phyloP scores from a whole-genome alignment of 225 moss, liverwort and hornwort genomes.

The Climacium dendroides region DNA sequence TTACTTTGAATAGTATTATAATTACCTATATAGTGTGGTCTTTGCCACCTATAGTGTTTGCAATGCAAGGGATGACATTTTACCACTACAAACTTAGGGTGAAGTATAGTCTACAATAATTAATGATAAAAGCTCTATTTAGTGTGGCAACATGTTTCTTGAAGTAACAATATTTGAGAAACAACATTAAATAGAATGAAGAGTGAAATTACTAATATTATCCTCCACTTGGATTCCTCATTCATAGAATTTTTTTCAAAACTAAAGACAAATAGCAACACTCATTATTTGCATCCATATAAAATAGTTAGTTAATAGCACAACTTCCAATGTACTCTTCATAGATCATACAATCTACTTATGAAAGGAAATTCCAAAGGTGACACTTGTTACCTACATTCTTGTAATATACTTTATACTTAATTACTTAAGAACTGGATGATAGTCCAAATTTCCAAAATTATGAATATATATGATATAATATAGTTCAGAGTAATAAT shows the following conservation, averaged over 20 bases:
- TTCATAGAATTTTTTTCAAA: not conserved
- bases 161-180: not conserved
- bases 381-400: not conserved
- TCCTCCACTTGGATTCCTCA: not conserved
- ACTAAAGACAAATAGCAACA: not conserved
- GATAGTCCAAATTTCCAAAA: not conserved
- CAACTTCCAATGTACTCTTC: not conserved
- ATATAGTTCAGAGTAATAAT: not conserved
- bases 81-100: rapidly evolving
- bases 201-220: not conserved
- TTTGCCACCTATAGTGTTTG: not conserved
- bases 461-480: not conserved
- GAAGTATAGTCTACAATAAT: not conserved
- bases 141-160: not conserved
- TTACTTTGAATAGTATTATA: not conserved
- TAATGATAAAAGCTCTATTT: no score
- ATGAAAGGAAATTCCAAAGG: not conserved
- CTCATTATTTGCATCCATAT: not conserved
- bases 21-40: not conserved
- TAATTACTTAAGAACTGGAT: no score
- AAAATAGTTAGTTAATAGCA: rapidly evolving
- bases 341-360: not conserved
- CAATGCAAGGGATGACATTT: not conserved
- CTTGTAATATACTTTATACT: not conserved
- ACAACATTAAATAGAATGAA: not conserved